Conservation (phyloP, 1,284 basidiomycete species). For the Coriolopsis trogii region DNA sequence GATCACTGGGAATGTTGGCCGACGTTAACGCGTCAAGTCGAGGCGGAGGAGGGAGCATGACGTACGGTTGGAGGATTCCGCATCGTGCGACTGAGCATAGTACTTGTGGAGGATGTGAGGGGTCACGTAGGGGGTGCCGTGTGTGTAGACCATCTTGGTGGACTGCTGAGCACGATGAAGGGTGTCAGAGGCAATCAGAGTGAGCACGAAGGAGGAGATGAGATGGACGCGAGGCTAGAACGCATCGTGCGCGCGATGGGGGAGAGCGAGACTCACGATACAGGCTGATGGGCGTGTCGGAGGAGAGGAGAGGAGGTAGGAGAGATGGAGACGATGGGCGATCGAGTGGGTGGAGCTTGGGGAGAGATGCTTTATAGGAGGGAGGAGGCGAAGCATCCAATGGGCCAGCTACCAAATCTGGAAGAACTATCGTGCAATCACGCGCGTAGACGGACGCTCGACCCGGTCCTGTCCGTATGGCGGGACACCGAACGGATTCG, state of each 20-base stretch:
- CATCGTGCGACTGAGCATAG: conserved; percentile 74
- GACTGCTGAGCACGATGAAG: conserved; percentile 11
- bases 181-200: conserved; percentile 4
- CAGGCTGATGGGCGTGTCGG: neutral
- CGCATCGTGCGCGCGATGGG: neutral
- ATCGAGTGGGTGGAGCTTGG: conserved; percentile 18
- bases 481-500: conserved; percentile 32
- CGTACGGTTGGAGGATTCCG: conserved; percentile 65
- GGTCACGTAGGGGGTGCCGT: conserved; percentile 79
- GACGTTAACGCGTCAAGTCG: conserved; percentile 7
- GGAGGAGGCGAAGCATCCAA: conserved; percentile 28
- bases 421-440: conserved; percentile 24
- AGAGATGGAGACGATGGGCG: conserved; percentile 17
- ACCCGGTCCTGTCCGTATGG: conserved; percentile 30
- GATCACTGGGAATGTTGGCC: conserved; percentile 57
- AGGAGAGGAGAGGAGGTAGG: neutral
- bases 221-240: neutral
- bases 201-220: neutral
- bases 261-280: conserved; percentile 9
- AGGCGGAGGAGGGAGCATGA: conserved; percentile 20
- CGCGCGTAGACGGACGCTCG: conserved; percentile 8
- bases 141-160: conserved; percentile 54
- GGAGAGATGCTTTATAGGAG: conserved; percentile 27
- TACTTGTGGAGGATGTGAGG: conserved; percentile 84
- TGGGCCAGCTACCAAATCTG: conserved; percentile 13